Conservation (phyloP, 2,329 filamentous ascomycete genomes). For the Alternaria sp. region DNA sequence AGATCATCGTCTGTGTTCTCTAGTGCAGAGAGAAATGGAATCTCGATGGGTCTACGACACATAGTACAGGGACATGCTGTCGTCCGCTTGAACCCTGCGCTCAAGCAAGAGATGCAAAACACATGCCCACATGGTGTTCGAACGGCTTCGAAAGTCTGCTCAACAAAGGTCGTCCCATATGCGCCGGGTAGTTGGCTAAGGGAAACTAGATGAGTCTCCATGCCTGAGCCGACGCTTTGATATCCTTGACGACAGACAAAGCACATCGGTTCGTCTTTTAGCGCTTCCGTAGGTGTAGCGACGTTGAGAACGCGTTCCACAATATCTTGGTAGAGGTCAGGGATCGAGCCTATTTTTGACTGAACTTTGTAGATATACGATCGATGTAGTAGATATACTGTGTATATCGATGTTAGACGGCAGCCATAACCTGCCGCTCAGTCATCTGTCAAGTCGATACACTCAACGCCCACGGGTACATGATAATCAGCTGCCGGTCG, state of each 20-base stretch:
- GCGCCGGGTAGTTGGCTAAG: constrained; percentile 6
- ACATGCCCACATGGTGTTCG: constrained; percentile 10
- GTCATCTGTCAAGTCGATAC: constrained; percentile 25
- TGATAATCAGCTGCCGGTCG: background rate
- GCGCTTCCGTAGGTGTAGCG: background rate
- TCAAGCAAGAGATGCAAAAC: constrained; percentile 10
- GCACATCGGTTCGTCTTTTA: constrained; percentile 4
- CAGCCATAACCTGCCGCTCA: background rate
- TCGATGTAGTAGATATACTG: background rate
- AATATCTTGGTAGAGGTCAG: constrained; percentile 5
- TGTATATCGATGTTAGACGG: background rate
- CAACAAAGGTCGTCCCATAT: background rate
- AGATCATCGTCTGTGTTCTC: constrained; percentile 1
- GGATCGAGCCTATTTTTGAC: background rate
- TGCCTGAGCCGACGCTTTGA: background rate
- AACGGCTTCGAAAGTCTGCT: background rate
- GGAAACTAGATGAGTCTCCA: background rate
- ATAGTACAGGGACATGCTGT: constrained; percentile 1
- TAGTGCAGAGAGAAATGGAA: background rate
- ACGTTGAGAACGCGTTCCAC: constrained; percentile 2
- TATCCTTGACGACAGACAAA: background rate
- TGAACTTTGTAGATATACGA: background rate
- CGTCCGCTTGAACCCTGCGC: constrained; percentile 3
- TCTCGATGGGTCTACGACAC: constrained; percentile 4
- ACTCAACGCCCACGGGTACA: constrained; percentile 8